A percentile compares a stretch with the other conserved stretches of the same genome.
phyloP scores from a whole-genome alignment of 306 rosid species.

The Cucurbita argyrosperma region DNA sequence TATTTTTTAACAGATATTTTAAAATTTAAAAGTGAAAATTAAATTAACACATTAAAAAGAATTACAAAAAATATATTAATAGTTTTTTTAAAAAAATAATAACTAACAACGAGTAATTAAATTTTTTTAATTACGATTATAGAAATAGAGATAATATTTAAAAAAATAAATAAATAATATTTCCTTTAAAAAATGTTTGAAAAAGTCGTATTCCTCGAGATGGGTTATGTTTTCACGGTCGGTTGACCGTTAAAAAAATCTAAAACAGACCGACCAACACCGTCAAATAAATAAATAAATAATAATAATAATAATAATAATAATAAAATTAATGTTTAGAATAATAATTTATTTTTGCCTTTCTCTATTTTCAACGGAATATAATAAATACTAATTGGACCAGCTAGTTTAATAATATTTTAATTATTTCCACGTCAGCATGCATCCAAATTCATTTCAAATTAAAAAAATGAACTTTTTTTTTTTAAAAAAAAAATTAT shows the following conservation, averaged over 20 bases:
- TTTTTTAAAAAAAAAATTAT: too few species aligned
- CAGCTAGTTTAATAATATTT: background rate
- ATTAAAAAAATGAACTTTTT: too few species aligned
- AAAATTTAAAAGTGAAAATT: too few species aligned
- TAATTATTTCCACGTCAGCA: background rate
- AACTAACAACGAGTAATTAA: too few species aligned
- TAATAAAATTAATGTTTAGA: background rate
- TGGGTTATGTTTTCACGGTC: background rate
- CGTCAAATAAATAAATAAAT: background rate
- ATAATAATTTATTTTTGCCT: background rate
- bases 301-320: background rate
- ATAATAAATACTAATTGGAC: background rate
- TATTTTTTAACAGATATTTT: too few species aligned
- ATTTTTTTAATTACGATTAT: too few species aligned
- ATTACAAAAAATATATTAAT: too few species aligned
- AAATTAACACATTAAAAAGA: too few species aligned
- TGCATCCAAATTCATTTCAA: too few species aligned
- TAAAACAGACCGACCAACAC: background rate
- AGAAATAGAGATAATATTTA: too few species aligned
- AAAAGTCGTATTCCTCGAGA: background rate
- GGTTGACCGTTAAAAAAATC: background rate
- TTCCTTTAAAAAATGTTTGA: background rate
- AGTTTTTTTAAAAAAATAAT: too few species aligned
- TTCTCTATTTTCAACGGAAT: slow-evolving; percentile 1
- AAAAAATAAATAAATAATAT: too few species aligned